Percentiles rank a stretch among this genome's conserved stretches.
Evolutionary conservation across 345 rosid genomes (phyloP).

Genomic region (Murraya koenigii): DNA sequence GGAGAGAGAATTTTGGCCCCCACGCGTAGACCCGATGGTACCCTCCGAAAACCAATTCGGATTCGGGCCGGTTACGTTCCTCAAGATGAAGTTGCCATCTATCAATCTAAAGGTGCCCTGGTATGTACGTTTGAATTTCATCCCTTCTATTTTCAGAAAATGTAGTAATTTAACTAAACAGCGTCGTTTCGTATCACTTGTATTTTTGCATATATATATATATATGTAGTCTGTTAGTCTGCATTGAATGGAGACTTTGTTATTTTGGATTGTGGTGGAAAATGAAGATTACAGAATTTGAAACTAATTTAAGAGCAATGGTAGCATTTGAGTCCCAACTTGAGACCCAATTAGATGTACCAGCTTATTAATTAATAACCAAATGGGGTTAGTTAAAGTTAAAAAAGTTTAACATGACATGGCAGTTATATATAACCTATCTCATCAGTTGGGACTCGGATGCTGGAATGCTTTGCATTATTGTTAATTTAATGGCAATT

Average conservation of each 20-base stretch:
- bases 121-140: slow-evolving; percentile 32
- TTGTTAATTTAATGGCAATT: background rate
- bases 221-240: background rate
- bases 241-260: background rate
- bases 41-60: slow-evolving; percentile 74
- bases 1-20: slow-evolving; percentile 95
- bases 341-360: too few relatives aligned
- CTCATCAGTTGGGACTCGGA: too few relatives aligned
- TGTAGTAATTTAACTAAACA: background rate
- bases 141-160: background rate
- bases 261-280: background rate
- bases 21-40: slow-evolving; percentile 86
- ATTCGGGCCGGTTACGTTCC: slow-evolving; percentile 89
- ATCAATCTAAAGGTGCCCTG: slow-evolving; percentile 85
- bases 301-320: background rate
- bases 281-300: background rate
- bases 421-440: too few relatives aligned
- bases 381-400: too few relatives aligned
- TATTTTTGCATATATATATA: too few relatives aligned
- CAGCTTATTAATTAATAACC: too few relatives aligned
- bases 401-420: too few relatives aligned
- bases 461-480: too few relatives aligned
- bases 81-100: slow-evolving; percentile 87
- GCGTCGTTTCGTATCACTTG: background rate
- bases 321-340: too few relatives aligned